Percentiles rank a stretch among this genome's conserved stretches.
phyloP scores from a whole-genome alignment of 805 yeast genomes.

The Kluyveromyces aestuarii region DNA sequence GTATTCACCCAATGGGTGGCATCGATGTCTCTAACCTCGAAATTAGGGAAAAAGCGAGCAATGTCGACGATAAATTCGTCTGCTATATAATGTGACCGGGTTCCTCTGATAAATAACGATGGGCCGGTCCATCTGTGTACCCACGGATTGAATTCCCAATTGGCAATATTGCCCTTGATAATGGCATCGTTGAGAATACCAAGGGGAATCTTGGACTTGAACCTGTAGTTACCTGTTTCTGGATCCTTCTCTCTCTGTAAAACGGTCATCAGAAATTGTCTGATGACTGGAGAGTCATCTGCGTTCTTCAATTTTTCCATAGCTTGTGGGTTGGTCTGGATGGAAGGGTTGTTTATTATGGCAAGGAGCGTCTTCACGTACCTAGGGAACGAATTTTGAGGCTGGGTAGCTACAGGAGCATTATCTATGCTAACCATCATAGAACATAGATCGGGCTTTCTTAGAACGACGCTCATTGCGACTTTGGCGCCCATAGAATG shows the following conservation, averaged over 20 bases:
- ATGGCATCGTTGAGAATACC: constrained; percentile 57
- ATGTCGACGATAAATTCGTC: constrained; percentile 72
- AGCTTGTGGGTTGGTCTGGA: constrained; percentile 54
- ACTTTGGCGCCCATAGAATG: constrained; percentile 94
- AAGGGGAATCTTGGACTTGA: constrained; percentile 50
- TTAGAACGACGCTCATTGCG: constrained; percentile 76
- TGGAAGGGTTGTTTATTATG: constrained; percentile 39
- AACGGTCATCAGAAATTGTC: constrained; percentile 61
- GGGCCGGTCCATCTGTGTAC: constrained; percentile 58
- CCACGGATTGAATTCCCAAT: constrained; percentile 63
- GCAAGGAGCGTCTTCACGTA: constrained; percentile 57
- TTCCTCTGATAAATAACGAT: constrained; percentile 70
- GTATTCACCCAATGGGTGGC: constrained; percentile 92
- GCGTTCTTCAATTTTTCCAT: constrained; percentile 51
- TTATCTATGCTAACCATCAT: constrained; percentile 77
- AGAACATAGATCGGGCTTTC: constrained; percentile 52
- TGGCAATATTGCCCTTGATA: constrained; percentile 56
- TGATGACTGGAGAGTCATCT: constrained; percentile 49
- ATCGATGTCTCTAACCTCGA: constrained; percentile 63
- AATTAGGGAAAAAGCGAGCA: constrained; percentile 70
- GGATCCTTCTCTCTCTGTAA: constrained; percentile 25
- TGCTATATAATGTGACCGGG: constrained; percentile 65
- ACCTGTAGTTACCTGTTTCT: constrained; percentile 16
- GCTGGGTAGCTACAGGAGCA: constrained; percentile 66
- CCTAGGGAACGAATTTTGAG: constrained; percentile 49